Evolutionary conservation across 176 grass and related monocot species (phyloP), one percentile per base, ranked within the genome.

Genomic region (Leersia perrieri): DNA sequence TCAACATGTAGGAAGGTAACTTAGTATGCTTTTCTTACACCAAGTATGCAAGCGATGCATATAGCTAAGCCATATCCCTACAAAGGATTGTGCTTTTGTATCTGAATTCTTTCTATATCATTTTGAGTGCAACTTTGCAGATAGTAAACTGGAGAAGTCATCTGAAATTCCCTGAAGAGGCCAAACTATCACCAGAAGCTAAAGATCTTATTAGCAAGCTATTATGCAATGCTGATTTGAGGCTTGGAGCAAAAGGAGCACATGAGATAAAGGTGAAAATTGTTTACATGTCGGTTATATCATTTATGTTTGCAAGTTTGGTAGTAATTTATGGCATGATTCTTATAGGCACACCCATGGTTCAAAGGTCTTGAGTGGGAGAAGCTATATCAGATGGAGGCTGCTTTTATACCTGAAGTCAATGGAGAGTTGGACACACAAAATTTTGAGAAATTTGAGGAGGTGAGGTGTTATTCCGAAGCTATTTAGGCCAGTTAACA

Each of bases 61-160:
- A 42, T 57, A 73, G 29, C 60, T 44, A 78, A 42, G 31, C 7
- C 77, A 76, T 72, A 34, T 35, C 3, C 39, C 75, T 75, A 10
- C 0, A 9, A 55, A 58, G n/a, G 75, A 33, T 11, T 76, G 9
- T 40, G 12, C 16, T 39, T 74, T 80, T 74, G 10, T 63, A n/a
- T 38, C n/a, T 68, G 27, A 63, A 65, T 66, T 64, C 7, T 81
- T 65, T 42, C 76, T 65, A 76, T 33, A n/a, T 53, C 8, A 76
- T 82, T 41, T 33, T 73, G 42, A 35, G 33, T 35, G 33, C 38
- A 63, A 20, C 72, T 61, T 26, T 87, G 72, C 80, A 98, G 96
- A 98, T 98, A 84, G 90, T 98, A 27, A 93, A 98, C 71, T 98
- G 96, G 96, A 93, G 96, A 86, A 95, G 81, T 68, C 82, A 95